Evolutionary conservation across 805 yeast species (phyloP), one percentile per base, ranked within the genome.

Genomic region (Blastobotrys muscicola): DNA sequence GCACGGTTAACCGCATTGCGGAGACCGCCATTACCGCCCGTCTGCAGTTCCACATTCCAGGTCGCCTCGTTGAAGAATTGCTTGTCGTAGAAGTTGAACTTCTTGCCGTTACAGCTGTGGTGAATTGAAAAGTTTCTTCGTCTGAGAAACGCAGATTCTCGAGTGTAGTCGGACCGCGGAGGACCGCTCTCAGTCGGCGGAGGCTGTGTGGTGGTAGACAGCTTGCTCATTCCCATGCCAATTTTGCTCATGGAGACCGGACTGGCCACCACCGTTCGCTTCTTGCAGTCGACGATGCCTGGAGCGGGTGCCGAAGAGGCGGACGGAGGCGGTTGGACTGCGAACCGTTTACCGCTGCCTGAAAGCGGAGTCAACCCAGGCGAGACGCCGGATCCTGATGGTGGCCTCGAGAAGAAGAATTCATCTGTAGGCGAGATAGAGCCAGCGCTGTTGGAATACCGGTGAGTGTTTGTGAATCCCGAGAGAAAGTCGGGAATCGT

Each of bases 21-120:
- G 54, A 92, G 71, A 7, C 95, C 92, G 29, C 89, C 94, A 57
- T 92, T 92, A 6, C 97, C 95, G 50, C 78, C 78, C 6, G 65
- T 70, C 35, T 78, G 75, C n/a, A 73, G 73, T 2, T 77, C 80
- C 23, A 89, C 76, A 34, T 70, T 67, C 94, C 95, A 86, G 3
- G 85, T 82, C 4, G 85, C 78, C 9, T 66, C 64, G 38, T 71
- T 74, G 16, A 43, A 35, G 29, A 40, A 34, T 16, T 38, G 34
- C 39, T 33, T 41, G 4, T 38, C 43, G 14, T 20, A 20, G 26
- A 20, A 20, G 26, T 20, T 20, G 26, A 20, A 4, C 26, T 20
- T 42, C 37, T 29, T 20, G 33, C n/a, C 40, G 40, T 12, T 29
- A 4, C 13, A 15, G 29, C 16, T 45, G 26, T 20, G 26, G 26